These are phyloP conservation scores for Aureobasidium sp. DNA, from an alignment of 2,329 filamentous ascomycete genomes.

Conservation along the genomic window DNA sequence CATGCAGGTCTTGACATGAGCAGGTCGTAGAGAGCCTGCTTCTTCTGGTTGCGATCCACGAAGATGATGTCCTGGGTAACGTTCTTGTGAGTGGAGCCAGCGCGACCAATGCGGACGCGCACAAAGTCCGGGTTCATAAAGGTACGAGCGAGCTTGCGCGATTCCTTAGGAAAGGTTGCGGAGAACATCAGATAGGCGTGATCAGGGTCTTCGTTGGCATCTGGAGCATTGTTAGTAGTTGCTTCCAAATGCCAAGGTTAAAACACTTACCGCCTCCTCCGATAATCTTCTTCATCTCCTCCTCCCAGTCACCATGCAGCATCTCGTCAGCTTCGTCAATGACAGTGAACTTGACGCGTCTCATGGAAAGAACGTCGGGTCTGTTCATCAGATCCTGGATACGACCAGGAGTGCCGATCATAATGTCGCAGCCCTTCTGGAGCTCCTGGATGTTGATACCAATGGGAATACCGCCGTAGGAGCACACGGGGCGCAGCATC, in stretches of 20 bases:
- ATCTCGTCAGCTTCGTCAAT: slow-evolving; percentile 96
- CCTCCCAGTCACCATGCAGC: slow-evolving; percentile 70
- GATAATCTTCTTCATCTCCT: slow-evolving; percentile 69
- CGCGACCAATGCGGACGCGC: slow-evolving; percentile 78
- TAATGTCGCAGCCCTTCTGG: slow-evolving; percentile 75
- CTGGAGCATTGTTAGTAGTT: too few relatives aligned
- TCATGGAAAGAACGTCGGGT: slow-evolving; percentile 60
- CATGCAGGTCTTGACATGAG: too few relatives aligned
- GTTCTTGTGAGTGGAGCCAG: slow-evolving; percentile 74
- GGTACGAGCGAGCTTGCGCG: too few relatives aligned
- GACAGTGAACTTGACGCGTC: slow-evolving; percentile 67
- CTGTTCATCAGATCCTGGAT: slow-evolving; percentile 76
- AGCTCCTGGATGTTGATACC: slow-evolving; percentile 65
- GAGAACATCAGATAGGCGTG: slow-evolving; percentile 78
- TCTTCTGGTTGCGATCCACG: slow-evolving; percentile 61
- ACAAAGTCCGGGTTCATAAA: slow-evolving; percentile 60
- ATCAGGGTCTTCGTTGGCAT: slow-evolving; percentile 70
- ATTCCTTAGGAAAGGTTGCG: slow-evolving; percentile 79
- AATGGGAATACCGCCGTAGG: slow-evolving; percentile 78
- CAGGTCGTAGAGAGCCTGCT: slow-evolving; percentile 62
- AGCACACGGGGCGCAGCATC: slow-evolving; percentile 85
- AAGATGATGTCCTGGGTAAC: slow-evolving; percentile 70
- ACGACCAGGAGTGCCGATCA: slow-evolving; percentile 83
- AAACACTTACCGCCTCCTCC: slow-evolving; percentile 75
- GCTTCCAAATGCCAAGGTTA: too few relatives aligned